These are phyloP conservation scores for Hygrocybe punicea DNA, from an alignment of 768 basidiomycete species.

Conservation along the genomic window DNA sequence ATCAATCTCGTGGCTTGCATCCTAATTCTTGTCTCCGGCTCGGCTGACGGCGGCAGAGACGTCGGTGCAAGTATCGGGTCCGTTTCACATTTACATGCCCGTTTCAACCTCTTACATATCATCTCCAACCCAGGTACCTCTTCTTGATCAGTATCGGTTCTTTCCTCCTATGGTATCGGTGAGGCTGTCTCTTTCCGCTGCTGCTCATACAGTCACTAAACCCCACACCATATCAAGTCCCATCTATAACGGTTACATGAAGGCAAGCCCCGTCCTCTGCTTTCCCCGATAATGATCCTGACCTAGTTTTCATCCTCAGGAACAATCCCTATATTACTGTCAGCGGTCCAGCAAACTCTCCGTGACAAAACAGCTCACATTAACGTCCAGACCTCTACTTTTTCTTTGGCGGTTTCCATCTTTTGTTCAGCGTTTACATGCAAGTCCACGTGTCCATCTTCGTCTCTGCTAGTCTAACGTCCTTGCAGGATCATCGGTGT, in stretches of 20 bases:
- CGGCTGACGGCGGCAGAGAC: conserved; percentile 71
- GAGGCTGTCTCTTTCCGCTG: conserved; percentile 24
- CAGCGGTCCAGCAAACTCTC: conserved; percentile 28
- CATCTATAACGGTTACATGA: conserved; percentile 97
- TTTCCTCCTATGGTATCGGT: conserved; percentile 96
- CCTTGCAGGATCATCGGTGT: conserved; percentile 85
- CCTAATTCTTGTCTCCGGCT: conserved; percentile 75
- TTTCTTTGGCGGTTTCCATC: conserved; percentile 93
- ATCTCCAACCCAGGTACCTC: conserved; percentile 56
- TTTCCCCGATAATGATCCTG: conserved; percentile 22
- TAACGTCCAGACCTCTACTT: conserved; percentile 80
- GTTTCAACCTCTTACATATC: conserved; percentile 17
- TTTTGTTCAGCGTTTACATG: conserved; percentile 91
- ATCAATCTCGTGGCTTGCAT: conserved; percentile 91
- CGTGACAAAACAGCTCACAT: conserved; percentile 20
- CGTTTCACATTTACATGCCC: conserved; percentile 23
- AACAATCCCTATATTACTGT: conserved; percentile 94
- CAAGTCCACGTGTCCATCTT: conserved; percentile 38
- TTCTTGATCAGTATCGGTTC: conserved; percentile 73
- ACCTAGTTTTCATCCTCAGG: conserved; percentile 47
- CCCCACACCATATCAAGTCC: conserved; percentile 50
- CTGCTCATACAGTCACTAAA: conserved; percentile 12
- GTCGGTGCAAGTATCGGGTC: conserved; percentile 81
- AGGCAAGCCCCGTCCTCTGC: conserved; percentile 47
- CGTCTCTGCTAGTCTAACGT: conserved; percentile 25